Evolutionary conservation across 352 stramenopile genomes (phyloP).

Genomic region (Pythium rhizo-oryzae): DNA sequence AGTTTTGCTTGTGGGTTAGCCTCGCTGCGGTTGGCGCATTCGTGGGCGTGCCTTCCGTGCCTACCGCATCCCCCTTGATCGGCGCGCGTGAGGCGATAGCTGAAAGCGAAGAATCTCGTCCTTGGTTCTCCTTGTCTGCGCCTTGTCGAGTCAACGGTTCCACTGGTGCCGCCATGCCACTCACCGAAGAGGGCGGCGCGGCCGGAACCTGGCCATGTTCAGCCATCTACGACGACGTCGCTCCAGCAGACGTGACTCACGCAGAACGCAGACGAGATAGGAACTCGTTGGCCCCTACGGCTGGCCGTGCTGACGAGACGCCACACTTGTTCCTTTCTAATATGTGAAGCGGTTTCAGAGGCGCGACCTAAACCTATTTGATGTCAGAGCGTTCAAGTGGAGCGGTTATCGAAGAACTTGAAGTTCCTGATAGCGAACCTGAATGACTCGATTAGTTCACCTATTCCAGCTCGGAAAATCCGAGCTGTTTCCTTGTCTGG

Average conservation of each 20-base stretch:
- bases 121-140: slow-evolving; percentile 15
- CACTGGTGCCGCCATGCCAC: neutral
- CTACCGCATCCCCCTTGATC: neutral
- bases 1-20: slow-evolving; percentile 3
- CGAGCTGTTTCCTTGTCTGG: neutral
- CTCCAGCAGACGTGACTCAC: slow-evolving; percentile 4
- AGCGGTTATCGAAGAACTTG: neutral
- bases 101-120: slow-evolving; percentile 15
- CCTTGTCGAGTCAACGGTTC: slow-evolving; percentile 7
- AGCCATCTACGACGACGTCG: neutral
- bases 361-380: neutral
- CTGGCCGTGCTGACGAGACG: neutral
- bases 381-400: neutral
- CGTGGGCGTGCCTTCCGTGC: neutral
- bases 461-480: no score
- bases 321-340: neutral
- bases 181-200: neutral
- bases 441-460: neutral
- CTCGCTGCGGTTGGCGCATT: neutral
- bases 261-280: no score
- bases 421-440: neutral
- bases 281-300: neutral
- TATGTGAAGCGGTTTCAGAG: neutral
- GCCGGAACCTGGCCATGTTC: neutral
- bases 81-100: neutral